Percentiles rank a stretch among this genome's conserved stretches.
These are phyloP conservation scores for Trametes versicolor DNA, from an alignment of 1,284 basidiomycete genomes.

Conservation along the genomic window DNA sequence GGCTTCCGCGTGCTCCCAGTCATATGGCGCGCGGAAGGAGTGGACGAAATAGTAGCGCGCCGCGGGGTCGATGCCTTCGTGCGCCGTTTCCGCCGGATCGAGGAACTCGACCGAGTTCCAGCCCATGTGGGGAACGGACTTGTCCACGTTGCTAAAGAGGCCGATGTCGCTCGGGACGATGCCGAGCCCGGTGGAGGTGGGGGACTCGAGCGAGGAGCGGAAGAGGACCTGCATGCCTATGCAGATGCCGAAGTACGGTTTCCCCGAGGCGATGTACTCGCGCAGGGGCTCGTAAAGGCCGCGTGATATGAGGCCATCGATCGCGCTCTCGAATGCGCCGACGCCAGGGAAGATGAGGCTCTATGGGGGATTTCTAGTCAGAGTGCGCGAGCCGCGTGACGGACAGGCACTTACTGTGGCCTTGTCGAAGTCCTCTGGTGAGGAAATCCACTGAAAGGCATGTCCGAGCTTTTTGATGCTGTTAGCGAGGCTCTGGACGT, in stretches of 20 bases:
- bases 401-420: slow-evolving; percentile 78
- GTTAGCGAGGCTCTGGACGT: slow-evolving; percentile 95
- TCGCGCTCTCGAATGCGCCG: slow-evolving; percentile 92
- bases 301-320: slow-evolving; percentile 77
- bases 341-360: slow-evolving; percentile 99
- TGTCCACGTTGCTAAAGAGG: slow-evolving; percentile 73
- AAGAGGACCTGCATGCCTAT: slow-evolving; percentile 98
- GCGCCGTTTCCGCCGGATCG: slow-evolving; percentile 52
- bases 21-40: slow-evolving; percentile 88
- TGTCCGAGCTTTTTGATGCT: slow-evolving; percentile 90
- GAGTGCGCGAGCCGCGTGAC: slow-evolving; percentile 20
- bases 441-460: slow-evolving; percentile 90
- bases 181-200: slow-evolving; percentile 69
- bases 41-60: slow-evolving; percentile 97
- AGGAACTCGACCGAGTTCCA: slow-evolving; percentile 86
- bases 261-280: slow-evolving; percentile 88
- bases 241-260: slow-evolving; percentile 98
- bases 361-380: slow-evolving; percentile 54
- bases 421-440: slow-evolving; percentile 86
- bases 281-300: slow-evolving; percentile 87
- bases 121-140: slow-evolving; percentile 98
- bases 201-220: slow-evolving; percentile 83
- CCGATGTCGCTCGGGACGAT: slow-evolving; percentile 77
- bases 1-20: slow-evolving; percentile 62
- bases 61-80: slow-evolving; percentile 56